These are phyloP conservation scores for Warburgia ugandensis DNA, from an alignment of 164 flowering plant species.

Conservation along the genomic window DNA sequence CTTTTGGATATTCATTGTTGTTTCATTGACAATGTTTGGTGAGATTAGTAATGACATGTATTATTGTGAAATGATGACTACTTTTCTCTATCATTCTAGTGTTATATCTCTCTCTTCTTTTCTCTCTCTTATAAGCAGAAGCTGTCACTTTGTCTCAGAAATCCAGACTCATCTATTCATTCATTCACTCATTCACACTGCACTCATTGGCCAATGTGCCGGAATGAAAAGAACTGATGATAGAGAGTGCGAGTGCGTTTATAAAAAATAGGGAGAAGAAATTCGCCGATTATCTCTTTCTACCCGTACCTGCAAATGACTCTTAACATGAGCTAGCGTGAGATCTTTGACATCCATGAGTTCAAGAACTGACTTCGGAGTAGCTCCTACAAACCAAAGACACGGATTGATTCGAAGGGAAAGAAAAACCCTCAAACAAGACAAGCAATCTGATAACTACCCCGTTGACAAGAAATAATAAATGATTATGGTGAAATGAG, in stretches of 20 bases:
- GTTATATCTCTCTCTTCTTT: constrained; percentile 10
- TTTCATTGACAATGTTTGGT: constrained; percentile 36
- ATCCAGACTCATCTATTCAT: constrained; percentile 19
- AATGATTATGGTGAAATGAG: background rate
- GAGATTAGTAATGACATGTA: constrained; percentile 25
- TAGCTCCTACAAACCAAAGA: constrained; percentile 42
- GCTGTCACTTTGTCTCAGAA: constrained; percentile 22
- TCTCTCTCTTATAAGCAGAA: constrained; percentile 17
- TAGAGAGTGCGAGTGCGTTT: background rate
- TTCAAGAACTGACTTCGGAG: constrained; percentile 77
- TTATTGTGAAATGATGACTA: constrained; percentile 64
- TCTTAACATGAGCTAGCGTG: constrained; percentile 72
- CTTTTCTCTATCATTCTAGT: constrained; percentile 26
- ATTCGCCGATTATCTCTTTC: background rate
- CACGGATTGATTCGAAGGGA: background rate
- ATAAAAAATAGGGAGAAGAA: constrained; percentile 1
- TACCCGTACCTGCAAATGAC: constrained; percentile 58
- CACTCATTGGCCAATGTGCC: constrained; percentile 39
- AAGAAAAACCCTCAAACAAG: background rate
- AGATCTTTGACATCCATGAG: constrained; percentile 81
- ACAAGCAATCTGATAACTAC: background rate
- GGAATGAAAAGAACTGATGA: constrained; percentile 14
- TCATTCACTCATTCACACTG: constrained; percentile 22
- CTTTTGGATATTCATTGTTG: constrained; percentile 16
- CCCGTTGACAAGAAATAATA: constrained; percentile 1